Conservation (phyloP, 208 protist species). For the Lotmaria passim region DNA sequence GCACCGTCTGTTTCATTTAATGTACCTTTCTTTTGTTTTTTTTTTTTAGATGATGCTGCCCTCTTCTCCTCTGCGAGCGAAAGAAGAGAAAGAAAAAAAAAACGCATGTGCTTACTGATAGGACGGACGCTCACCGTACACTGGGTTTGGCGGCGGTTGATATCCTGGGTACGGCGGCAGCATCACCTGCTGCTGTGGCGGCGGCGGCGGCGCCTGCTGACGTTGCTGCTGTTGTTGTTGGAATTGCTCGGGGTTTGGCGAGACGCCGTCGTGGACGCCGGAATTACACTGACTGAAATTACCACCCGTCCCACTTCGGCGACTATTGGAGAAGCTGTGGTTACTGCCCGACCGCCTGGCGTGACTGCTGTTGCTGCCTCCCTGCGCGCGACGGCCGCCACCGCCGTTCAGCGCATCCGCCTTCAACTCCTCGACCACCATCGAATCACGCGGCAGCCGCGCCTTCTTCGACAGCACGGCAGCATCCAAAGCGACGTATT, state of each 20-base stretch:
- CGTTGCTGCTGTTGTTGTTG: conserved; percentile 5
- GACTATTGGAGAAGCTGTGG: conserved; percentile 6
- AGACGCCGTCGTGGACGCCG: not conserved
- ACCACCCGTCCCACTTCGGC: not conserved
- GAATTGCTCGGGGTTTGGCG: not conserved
- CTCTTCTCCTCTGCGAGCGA: not conserved
- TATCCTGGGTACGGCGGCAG: conserved; percentile 11
- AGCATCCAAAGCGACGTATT: conserved; percentile 76
- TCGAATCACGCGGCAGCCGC: conserved; percentile 73
- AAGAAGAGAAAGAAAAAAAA: conserved; percentile 9
- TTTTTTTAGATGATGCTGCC: no score
- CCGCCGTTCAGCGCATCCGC: conserved; percentile 30
- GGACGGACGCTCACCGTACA: not conserved
- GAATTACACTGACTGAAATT: not conserved
- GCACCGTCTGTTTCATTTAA: no score
- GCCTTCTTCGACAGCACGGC: conserved; percentile 62
- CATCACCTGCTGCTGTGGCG: conserved; percentile 13
- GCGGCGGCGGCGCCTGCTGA: not conserved
- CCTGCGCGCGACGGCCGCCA: conserved; percentile 15
- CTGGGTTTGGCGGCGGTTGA: conserved; percentile 7
- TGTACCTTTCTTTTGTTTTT: no score
- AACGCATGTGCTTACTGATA: not conserved
- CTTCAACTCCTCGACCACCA: conserved; percentile 88
- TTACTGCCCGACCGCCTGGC: conserved; percentile 17
- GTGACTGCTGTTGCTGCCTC: conserved; percentile 10